These are phyloP conservation scores for Hygrophoropsis aurantiaca DNA, from an alignment of 768 basidiomycete species.

Conservation along the genomic window DNA sequence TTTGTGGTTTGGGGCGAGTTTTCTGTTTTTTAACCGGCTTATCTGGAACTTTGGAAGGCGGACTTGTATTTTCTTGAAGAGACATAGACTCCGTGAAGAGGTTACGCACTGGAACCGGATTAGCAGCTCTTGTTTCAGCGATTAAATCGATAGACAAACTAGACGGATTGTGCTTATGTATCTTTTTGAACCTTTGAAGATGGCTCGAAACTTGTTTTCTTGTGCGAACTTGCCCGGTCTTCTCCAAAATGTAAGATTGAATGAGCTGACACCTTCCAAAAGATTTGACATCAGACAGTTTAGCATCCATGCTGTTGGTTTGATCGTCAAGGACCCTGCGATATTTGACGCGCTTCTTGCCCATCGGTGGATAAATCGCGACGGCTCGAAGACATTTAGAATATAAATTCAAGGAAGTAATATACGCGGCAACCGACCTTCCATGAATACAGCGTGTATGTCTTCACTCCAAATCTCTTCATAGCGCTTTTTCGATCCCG, in stretches of 20 bases:
- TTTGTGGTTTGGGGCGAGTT: too few species aligned
- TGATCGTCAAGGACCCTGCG: constrained; percentile 17
- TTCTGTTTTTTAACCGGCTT: too few species aligned
- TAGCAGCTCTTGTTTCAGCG: too few species aligned
- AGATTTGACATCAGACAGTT: constrained; percentile 16
- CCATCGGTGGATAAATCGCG: constrained; percentile 33
- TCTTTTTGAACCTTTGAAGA: constrained; percentile 36
- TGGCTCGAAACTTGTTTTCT: constrained; percentile 42
- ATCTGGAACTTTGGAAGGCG: too few species aligned
- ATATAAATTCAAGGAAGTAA: constrained; percentile 6
- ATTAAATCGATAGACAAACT: constrained; percentile 22
- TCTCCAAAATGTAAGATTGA: constrained; percentile 37
- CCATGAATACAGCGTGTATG: constrained; percentile 36
- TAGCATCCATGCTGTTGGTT: constrained; percentile 11
- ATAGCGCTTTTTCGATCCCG: constrained; percentile 18
- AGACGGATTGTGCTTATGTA: constrained; percentile 28
- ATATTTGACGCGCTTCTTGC: constrained; percentile 35
- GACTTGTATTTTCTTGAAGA: too few species aligned
- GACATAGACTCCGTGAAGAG: constrained; percentile 24
- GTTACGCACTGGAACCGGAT: constrained; percentile 18
- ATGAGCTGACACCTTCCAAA: constrained; percentile 41
- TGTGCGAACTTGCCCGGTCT: constrained; percentile 37
- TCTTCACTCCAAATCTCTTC: constrained; percentile 35
- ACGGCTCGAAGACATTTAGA: constrained; percentile 22
- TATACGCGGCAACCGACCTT: constrained; percentile 23